A percentile compares a stretch with the other conserved stretches of the same genome.
phyloP scores from a whole-genome alignment of 2,329 filamentous ascomycete genomes.

The Botrytis fabae region DNA sequence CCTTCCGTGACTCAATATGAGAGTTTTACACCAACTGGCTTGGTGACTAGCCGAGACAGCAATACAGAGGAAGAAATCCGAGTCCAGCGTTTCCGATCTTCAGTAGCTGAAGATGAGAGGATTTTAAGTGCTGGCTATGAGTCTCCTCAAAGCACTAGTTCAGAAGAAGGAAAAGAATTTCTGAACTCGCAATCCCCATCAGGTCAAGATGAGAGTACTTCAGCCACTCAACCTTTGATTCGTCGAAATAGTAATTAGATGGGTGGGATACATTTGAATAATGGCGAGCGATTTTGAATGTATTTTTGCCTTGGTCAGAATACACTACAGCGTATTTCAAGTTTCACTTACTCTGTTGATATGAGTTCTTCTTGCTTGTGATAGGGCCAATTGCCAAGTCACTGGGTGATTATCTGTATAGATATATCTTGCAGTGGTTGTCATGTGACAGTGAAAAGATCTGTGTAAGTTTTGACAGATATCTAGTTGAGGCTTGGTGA shows the following conservation, averaged over 20 bases:
- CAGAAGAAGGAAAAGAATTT: neutral
- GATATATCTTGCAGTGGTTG: neutral
- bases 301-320: neutral
- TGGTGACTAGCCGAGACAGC: neutral
- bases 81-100: neutral
- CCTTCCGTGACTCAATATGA: neutral
- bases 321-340: neutral
- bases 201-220: neutral
- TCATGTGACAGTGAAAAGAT: no score
- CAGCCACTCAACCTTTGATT: neutral
- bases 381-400: neutral
- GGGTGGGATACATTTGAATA: neutral
- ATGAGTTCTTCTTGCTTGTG: neutral
- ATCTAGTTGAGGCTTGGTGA: neutral
- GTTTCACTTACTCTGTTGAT: neutral
- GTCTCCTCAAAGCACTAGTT: neutral
- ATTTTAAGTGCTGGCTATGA: neutral
- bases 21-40: neutral
- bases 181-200: neutral
- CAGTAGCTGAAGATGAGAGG: neutral
- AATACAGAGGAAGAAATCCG: neutral
- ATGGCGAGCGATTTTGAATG: neutral
- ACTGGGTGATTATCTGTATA: no score
- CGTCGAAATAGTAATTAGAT: neutral
- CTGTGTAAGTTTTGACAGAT: neutral